phyloP scores from a whole-genome alignment of 2,329 filamentous ascomycete genomes.

The Orbilia brochopaga region DNA sequence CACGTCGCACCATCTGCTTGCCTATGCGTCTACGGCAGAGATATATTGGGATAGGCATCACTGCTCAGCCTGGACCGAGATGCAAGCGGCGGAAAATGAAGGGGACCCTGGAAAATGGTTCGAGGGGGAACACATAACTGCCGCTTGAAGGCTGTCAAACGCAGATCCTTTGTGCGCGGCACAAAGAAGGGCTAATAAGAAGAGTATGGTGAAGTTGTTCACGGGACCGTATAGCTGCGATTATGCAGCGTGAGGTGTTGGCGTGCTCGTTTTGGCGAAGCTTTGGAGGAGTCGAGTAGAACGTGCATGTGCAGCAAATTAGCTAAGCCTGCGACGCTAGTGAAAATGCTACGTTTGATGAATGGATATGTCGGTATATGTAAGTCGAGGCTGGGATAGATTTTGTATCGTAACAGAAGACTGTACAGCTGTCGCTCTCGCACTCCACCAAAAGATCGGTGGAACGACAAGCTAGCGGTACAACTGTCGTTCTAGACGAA shows the following conservation, averaged over 20 bases:
- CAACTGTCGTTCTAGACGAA: not conserved
- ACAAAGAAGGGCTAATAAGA: not conserved
- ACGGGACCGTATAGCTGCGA: not conserved
- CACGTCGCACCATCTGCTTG: too few relatives aligned
- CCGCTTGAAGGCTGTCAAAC: not conserved
- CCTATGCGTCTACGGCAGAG: too few relatives aligned
- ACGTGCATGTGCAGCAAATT: not conserved
- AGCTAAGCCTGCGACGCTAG: not conserved
- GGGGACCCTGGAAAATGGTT: not conserved
- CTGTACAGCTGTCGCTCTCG: not conserved
- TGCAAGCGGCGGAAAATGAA: not conserved
- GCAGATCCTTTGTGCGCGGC: constrained; percentile 1
- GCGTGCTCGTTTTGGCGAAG: constrained; percentile 4
- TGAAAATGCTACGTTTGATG: not conserved
- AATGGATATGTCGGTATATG: too few relatives aligned
- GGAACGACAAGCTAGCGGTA: not conserved
- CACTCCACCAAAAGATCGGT: too few relatives aligned
- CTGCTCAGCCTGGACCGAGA: too few relatives aligned
- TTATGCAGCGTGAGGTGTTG: constrained; percentile 2
- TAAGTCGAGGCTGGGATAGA: not conserved
- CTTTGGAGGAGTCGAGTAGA: not conserved
- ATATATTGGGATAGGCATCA: too few relatives aligned
- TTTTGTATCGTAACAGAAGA: not conserved
- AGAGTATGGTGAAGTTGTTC: not conserved
- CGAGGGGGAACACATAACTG: not conserved